Evolutionary conservation across 2,329 filamentous ascomycete genomes (phyloP), one percentile per base, ranked within the genome.

Genomic region (Monosporascus cannonballus): DNA sequence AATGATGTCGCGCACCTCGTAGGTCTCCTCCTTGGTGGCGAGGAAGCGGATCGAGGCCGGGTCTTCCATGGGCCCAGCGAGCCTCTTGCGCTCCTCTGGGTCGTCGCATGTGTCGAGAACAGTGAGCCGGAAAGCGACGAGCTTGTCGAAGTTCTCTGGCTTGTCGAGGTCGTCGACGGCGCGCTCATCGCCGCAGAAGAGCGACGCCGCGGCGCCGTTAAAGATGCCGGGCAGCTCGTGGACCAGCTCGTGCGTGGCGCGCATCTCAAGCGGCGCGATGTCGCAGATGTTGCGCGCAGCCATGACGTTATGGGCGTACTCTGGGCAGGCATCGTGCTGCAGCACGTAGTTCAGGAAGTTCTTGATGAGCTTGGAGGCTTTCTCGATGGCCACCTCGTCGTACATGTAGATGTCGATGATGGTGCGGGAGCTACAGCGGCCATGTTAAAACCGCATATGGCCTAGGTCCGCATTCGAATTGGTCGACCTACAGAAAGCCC

Each of bases 291-390:
- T 67, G 7, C 86, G 74, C 0, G 92, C 90, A 0, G 77, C 73
- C 17, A 80, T 71, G 53, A 97, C 76, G 57, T 93, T 81, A 1
- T 78, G 73, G 0, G 70, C 75, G 64, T 92, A 88, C 67, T 97
- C 94, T 0, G 88, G 86, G 63, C 91, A 96, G 17, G 95, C 93
- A 38, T 88, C 81, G 64, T 97, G 92, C 55, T 87, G 81, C 9
- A 92, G 76, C 1, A 97, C 76, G 60, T 96, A 99, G 58, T 90
- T 89, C 57, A 96, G 81, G 65, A 97, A 97, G 65, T 94, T 96
- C 54, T 83, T 81, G 41, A 96, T 76, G 0, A 95, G 81, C 36
- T 80, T 77, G 20, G 85, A 82, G 3, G 83, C 84, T 6, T 78
- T 69, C n/a, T 78, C 71, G 56, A 91, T 77, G 14, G 77, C 70